Base-by-base conservation (phyloP, 495 filamentous ascomycete species). In the Symbiotaphrina buchneri region DNA sequence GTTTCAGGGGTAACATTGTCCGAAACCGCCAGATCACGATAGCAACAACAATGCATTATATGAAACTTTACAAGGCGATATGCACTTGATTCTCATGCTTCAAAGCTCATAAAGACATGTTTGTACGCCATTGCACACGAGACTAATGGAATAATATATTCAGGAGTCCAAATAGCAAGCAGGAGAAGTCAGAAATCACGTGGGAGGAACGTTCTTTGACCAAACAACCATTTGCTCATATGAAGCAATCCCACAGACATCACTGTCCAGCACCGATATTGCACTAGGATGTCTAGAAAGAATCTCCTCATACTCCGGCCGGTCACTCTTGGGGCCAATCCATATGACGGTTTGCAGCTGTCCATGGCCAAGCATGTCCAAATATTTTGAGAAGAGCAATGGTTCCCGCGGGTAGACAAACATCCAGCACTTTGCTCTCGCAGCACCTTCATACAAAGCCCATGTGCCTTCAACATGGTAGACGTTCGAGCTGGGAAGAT, bases 391-490 rank as follows among this genome's bases (percentile, higher is more conserved):
- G 4, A 68, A 32, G 14, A 70, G 36, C 18, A 41, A 46, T 3
- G 53, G 47, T 10, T 62, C 46, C n/a, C 60, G 49, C 1, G 65
- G 65, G 31, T 68, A 70, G 7, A 68, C 55, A 45, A 66, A 65
- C 46, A 70, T 43, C 59, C 62, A 61, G 15, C 55, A 51, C 1
- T 28, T 28, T 2, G 61, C 61, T 14, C 47, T 35, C 10, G 35
- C 34, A 10, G 56, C 55, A 1, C 44, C 28, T 2, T 41, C 10
- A 30, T 45, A 40, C 5, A 61, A 37, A n/a, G 43, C 49, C 43
- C 59, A 55, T 1, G 55, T 55, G 10, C 56, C 59, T 3, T 30
- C 28, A 20, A 68, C 61, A 5, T 48, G 38, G 14, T 54, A 36
- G 34, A 63, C 42, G 10, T 51, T 39, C 27, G 51, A 41, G 28